A percentile compares a stretch with the other conserved stretches of the same genome.
These are phyloP conservation scores for Pseudisothecium myosuroides DNA, from an alignment of 225 moss, liverwort and hornwort genomes.

Conservation along the genomic window DNA sequence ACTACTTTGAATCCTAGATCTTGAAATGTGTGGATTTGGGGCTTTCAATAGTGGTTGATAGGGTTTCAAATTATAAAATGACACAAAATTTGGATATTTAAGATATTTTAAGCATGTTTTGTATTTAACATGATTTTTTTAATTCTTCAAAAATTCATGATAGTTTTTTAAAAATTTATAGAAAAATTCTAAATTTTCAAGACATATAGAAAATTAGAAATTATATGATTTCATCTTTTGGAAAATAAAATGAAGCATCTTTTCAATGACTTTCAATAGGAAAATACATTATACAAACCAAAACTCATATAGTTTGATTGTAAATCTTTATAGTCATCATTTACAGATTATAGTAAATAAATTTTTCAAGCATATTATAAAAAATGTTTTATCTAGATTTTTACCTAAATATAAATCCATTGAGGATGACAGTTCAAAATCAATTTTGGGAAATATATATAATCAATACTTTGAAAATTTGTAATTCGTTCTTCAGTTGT, in stretches of 20 bases:
- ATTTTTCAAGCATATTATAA: background rate
- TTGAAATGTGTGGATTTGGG: background rate
- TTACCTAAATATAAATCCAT: background rate
- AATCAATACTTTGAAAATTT: background rate
- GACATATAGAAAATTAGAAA: background rate
- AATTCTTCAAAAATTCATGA: background rate
- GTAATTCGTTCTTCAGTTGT: no score
- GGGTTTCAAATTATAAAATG: background rate
- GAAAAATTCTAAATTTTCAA: background rate
- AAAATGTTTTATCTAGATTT: rapidly evolving
- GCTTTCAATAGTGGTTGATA: background rate
- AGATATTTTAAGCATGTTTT: background rate
- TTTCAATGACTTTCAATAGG: rapidly evolving
- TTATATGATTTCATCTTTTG: background rate
- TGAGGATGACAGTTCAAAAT: no score
- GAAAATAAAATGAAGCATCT: background rate
- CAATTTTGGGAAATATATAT: background rate
- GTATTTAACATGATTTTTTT: background rate
- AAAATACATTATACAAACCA: background rate
- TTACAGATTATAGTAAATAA: background rate
- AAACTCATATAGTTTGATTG: background rate
- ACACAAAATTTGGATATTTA: background rate
- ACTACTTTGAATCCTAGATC: background rate
- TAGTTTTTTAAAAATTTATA: background rate
- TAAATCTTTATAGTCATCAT: background rate